Evolutionary conservation across 2,329 filamentous ascomycete genomes (phyloP), one percentile per base, ranked within the genome.

Genomic region (Fusarium globosum): DNA sequence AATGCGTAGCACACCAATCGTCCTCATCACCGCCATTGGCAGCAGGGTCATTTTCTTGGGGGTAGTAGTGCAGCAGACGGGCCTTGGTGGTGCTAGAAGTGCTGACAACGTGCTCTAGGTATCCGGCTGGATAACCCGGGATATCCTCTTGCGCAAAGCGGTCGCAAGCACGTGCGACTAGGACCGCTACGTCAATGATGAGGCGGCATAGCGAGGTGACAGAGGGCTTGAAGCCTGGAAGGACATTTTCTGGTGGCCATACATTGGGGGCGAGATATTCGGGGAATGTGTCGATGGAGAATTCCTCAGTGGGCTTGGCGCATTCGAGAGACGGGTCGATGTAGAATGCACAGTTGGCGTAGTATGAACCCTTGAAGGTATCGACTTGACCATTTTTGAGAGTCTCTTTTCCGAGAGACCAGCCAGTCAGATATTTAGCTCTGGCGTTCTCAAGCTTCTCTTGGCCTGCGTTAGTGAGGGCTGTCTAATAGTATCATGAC

Each of bases 131-230:
- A 79, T 98, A 98, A 6, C 87, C 93, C 0, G 89, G 84, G 48
- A 98, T 94, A 72, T 97, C 94, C 64, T 89, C 87, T 80, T 91
- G 88, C 4, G 95, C 96, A 82, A 94, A 98, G 62, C 88, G 88
- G 84, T 98, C 96, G 82, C 96, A 98, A 7, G 94, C 94, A n/a
- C 91, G 86, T 3, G 96, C 96, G 11, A 99, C 96, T 14, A 98
- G 86, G 7, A 93, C 93, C 3, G 94, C 96, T 1, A 92, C 93
- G 78, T 98, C 94, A 74, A 98, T 97, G 77, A 98, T 94, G 71
- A 98, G 84, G 1, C 85, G 86, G 81, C 95, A 98, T 36, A 98
- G 88, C 43, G 89, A 86, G 74, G 96, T 92, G 69, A 97, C 89
- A 2, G 90, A 90, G 42, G 85, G 82, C 68, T 89, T 89, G 84